These are phyloP conservation scores for Mucor mucedo DNA, from an alignment of 371 early-diverging fungal genomes.

Conservation along the genomic window DNA sequence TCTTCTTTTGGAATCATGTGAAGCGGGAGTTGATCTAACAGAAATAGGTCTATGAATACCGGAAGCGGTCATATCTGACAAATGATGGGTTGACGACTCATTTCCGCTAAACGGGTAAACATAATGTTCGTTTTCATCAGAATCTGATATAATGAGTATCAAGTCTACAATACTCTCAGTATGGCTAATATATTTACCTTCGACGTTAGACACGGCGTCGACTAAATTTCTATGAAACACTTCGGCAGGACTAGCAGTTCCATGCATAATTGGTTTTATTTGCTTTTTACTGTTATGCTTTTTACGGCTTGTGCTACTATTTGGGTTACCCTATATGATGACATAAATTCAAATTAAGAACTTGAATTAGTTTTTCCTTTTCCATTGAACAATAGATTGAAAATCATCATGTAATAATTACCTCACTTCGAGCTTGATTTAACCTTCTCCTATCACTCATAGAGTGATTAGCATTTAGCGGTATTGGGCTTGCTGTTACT, in stretches of 20 bases:
- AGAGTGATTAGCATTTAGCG: constrained; percentile 3
- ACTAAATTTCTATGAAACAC: constrained; percentile 53
- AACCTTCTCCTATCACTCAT: constrained; percentile 16
- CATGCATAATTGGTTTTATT: constrained; percentile 29
- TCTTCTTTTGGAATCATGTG: constrained; percentile 11
- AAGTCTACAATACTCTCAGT: neutral
- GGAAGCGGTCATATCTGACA: neutral
- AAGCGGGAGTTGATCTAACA: constrained; percentile 21
- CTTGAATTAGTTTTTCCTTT: neutral
- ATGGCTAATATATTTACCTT: constrained; percentile 3
- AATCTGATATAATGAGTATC: constrained; percentile 31
- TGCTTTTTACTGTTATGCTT: constrained; percentile 20
- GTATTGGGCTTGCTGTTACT: neutral
- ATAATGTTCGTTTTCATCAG: constrained; percentile 56
- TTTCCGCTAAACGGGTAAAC: constrained; percentile 49
- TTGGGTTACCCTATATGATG: constrained; percentile 7
- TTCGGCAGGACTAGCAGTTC: constrained; percentile 50
- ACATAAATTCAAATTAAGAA: neutral
- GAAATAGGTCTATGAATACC: constrained; percentile 30
- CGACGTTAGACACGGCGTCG: constrained; percentile 55
- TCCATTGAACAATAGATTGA: neutral
- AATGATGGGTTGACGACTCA: constrained; percentile 13
- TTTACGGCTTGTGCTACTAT: constrained; percentile 17
- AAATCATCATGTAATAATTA: constrained; percentile 5
- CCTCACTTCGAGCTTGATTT: constrained; percentile 21